Evolutionary conservation across 192 early-diverging fungal genomes (phyloP).

Genomic region (Coemansia sp.): DNA sequence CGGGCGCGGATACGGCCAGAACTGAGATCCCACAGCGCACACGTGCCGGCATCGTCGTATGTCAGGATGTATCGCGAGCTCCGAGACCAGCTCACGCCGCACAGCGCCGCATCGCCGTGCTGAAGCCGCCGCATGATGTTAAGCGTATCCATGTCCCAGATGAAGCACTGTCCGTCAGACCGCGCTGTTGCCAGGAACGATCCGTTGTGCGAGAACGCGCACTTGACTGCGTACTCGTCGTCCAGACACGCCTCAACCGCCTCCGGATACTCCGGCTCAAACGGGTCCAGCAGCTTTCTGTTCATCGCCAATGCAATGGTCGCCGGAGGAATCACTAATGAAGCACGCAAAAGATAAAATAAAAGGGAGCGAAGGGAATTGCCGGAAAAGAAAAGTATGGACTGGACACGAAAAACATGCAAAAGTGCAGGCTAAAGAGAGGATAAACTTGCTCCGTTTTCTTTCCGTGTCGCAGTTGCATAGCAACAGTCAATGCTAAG

Average conservation of each 20-base stretch:
- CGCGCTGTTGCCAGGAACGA: constrained; percentile 82
- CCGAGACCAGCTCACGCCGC: constrained; percentile 83
- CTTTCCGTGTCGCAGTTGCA: neutral
- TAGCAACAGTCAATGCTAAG: too few species aligned
- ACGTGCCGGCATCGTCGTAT: constrained; percentile 75
- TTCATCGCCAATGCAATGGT: constrained; percentile 44
- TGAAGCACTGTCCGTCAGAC: constrained; percentile 71
- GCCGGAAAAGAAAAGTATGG: neutral
- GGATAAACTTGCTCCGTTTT: neutral
- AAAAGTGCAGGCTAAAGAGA: neutral
- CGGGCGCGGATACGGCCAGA: constrained; percentile 57
- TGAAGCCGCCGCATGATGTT: constrained; percentile 66
- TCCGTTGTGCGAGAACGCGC: constrained; percentile 77
- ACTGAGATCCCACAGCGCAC: constrained; percentile 86
- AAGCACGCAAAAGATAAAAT: neutral
- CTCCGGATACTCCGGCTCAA: constrained; percentile 80
- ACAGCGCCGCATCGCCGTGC: constrained; percentile 76
- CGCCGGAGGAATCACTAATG: neutral
- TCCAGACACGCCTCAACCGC: constrained; percentile 74
- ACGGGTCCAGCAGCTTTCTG: constrained; percentile 67
- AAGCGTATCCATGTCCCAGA: constrained; percentile 92
- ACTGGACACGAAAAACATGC: neutral
- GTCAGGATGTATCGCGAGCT: constrained; percentile 79
- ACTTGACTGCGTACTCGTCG: constrained; percentile 66
- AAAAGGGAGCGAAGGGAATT: neutral